Evolutionary conservation across 2,329 filamentous ascomycete genomes (phyloP).

Genomic region (Exserohilum turcica): DNA sequence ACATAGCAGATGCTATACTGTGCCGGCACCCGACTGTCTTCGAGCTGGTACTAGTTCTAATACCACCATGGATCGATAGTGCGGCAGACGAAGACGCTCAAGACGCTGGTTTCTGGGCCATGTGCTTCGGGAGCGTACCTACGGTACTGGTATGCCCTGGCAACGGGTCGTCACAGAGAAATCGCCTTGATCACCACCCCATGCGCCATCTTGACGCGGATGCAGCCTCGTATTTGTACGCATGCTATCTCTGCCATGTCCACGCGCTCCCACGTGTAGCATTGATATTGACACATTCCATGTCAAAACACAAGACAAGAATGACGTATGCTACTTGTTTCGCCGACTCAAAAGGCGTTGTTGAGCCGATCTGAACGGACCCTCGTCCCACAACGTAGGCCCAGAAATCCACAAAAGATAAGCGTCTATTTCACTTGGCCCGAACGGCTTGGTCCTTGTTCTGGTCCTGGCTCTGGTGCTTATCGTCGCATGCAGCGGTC

Average conservation of each 20-base stretch:
- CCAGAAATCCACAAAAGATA: constrained; percentile 15
- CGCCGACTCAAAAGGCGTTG: constrained; percentile 6
- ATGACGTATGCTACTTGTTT: constrained; percentile 6
- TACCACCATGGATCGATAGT: neutral
- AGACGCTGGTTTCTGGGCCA: neutral
- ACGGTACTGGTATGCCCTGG: neutral
- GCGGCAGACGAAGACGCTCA: neutral
- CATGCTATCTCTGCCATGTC: constrained; percentile 4
- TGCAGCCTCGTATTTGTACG: neutral
- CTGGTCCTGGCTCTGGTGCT: constrained; percentile 2
- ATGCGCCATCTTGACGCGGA: neutral
- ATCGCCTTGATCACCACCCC: neutral
- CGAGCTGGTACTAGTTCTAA: neutral
- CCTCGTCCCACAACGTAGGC: constrained; percentile 6
- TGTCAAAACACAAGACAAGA: neutral
- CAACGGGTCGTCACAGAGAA: neutral
- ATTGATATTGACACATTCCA: constrained; percentile 3
- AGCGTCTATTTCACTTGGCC: constrained; percentile 10
- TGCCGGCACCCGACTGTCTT: neutral
- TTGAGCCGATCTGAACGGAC: constrained; percentile 7
- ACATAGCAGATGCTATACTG: neutral
- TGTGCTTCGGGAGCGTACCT: neutral
- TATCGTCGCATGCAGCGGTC: constrained; percentile 1
- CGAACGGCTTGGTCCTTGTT: constrained; percentile 5
- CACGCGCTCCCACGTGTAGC: neutral